Evolutionary conservation across 768 basidiomycete genomes (phyloP).

Genomic region (Suillus clintonianus): DNA sequence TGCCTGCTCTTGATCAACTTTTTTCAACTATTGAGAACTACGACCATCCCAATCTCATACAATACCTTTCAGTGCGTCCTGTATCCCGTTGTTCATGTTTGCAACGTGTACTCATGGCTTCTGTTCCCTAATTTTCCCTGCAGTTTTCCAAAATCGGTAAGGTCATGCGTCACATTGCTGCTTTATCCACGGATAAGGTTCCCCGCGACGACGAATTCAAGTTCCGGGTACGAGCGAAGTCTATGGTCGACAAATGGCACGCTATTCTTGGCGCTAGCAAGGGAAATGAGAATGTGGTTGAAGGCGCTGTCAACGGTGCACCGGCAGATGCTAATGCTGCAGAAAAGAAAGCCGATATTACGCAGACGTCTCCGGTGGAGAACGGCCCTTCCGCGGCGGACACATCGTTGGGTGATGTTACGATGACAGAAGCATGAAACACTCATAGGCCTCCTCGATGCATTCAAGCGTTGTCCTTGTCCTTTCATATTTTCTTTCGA

Average conservation of each 20-base stretch:
- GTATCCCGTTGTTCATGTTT: slow-evolving; percentile 9
- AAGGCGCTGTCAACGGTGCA: slow-evolving; percentile 26
- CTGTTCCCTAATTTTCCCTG: slow-evolving; percentile 6
- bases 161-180: slow-evolving; percentile 65
- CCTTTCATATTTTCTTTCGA: slow-evolving; percentile 7
- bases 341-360: slow-evolving; percentile 20
- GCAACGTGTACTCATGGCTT: slow-evolving; percentile 8
- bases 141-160: slow-evolving; percentile 53
- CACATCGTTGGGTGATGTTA: slow-evolving; percentile 35
- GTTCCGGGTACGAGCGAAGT: slow-evolving; percentile 50
- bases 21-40: slow-evolving; percentile 80
- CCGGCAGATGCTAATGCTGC: slow-evolving; percentile 16
- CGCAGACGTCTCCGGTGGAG: slow-evolving; percentile 22
- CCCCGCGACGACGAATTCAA: slow-evolving; percentile 55
- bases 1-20: slow-evolving; percentile 68
- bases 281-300: slow-evolving; percentile 30
- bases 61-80: slow-evolving; percentile 60
- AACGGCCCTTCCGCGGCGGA: slow-evolving; percentile 34
- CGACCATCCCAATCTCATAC: slow-evolving; percentile 69
- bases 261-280: slow-evolving; percentile 37
- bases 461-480: slow-evolving; percentile 7
- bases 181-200: slow-evolving; percentile 41
- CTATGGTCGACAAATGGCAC: slow-evolving; percentile 50
- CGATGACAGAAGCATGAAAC: slow-evolving; percentile 42
- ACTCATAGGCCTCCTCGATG: not conserved